These are phyloP conservation scores for Aspergillus pseudotamarii DNA, from an alignment of 2,329 filamentous ascomycete genomes.

Conservation along the genomic window DNA sequence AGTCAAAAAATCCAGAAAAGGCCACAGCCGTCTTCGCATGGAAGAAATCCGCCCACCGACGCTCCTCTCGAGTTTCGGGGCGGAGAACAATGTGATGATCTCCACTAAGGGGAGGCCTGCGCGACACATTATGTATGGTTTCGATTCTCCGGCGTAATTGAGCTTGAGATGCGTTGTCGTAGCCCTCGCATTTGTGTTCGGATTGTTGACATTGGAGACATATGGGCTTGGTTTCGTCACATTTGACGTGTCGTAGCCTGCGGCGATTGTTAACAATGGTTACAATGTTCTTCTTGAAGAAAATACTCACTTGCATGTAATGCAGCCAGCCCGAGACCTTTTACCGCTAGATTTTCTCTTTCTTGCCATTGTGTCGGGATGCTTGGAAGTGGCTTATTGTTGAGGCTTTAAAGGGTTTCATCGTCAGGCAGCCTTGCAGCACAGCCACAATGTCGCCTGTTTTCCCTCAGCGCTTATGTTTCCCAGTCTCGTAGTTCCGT, in stretches of 20 bases:
- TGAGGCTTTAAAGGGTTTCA: not conserved
- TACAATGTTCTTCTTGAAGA: not conserved
- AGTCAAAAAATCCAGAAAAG: slow-evolving; percentile 48
- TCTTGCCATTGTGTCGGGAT: not conserved
- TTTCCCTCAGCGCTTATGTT: no score
- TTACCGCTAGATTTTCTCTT: slow-evolving; percentile 1
- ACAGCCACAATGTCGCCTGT: no score
- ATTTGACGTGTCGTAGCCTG: slow-evolving; percentile 60
- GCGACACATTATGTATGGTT: not conserved
- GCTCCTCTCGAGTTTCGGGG: slow-evolving; percentile 34
- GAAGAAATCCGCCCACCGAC: slow-evolving; percentile 46
- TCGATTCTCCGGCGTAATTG: slow-evolving; percentile 15
- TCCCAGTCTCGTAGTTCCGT: no score
- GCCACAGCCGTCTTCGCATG: slow-evolving; percentile 43
- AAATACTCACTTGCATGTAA: slow-evolving; percentile 57
- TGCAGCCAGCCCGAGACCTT: slow-evolving; percentile 45
- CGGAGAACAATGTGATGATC: slow-evolving; percentile 23
- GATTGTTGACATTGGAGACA: slow-evolving; percentile 59
- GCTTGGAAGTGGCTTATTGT: not conserved
- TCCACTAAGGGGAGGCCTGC: slow-evolving; percentile 9
- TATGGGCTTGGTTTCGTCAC: slow-evolving; percentile 57
- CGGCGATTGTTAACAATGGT: not conserved
- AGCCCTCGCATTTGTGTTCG: slow-evolving; percentile 61
- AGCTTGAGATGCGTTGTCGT: slow-evolving; percentile 33
- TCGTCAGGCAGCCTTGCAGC: not conserved